Base-by-base conservation (phyloP, 169 alveolate species). In the Sarcocystis neurona region DNA sequence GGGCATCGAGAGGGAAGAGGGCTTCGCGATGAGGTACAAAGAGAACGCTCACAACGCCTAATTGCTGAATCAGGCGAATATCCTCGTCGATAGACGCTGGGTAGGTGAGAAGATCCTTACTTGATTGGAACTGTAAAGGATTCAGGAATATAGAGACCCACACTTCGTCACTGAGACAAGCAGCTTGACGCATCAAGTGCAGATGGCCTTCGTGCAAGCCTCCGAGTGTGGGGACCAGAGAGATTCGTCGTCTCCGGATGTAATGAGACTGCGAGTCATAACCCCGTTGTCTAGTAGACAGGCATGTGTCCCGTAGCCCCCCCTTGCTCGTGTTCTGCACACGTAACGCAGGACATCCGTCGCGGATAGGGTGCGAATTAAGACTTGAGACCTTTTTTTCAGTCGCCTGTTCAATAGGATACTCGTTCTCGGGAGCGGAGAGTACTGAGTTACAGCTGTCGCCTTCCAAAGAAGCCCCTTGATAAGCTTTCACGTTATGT, bases 131-230 rank as follows among this genome's bases (percentile, higher is more conserved):
- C 68, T 87, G 91, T 10, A 79, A 43, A 15, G 75, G 77, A 39
- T 87, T 87, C 39, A 87, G 41, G 79, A 87, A 87, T 10, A 87
- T 34, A 2, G 87, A 46, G 10, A 46, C 70, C 91, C 91, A 87
- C 34, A 87, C 86, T n/a, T 60, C 84, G 53, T 75, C 86, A 53
- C 91, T 68, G 20, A 2, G n/a, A 27, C 87, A 34, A 6, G 53
- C 32, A 12, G 90, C 90, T 27, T 44, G 75, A n/a, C 72, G 27
- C 15, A 87, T 72, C 27, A 87, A 58, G 5, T 74, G 39, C 34
- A 87, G 50, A 43, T 87, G 91, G 0, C 91, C 91, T 34, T 63
- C 50, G 68, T 87, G 91, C 41, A 87, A 82, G 53, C 91, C 91
- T 39, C 91, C 91, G 44, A 87, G 8, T 20, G 79, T 58, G 43